phyloP scores from a whole-genome alignment of 2,329 filamentous ascomycete genomes.

The Pestalotiopsis sp. region DNA sequence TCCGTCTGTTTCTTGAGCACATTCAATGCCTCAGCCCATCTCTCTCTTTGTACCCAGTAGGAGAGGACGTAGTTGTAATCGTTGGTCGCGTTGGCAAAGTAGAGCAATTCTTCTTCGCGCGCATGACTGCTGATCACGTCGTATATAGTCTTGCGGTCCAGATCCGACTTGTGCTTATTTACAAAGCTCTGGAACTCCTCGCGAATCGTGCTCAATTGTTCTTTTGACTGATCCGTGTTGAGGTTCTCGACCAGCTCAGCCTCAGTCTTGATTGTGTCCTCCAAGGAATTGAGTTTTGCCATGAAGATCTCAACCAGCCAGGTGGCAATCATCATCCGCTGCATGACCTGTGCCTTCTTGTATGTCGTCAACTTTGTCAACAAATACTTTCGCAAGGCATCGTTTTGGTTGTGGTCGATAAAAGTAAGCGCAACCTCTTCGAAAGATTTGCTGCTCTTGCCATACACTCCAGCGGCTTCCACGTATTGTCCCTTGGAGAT shows the following conservation, averaged over 20 bases:
- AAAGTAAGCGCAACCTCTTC: slow-evolving; percentile 92
- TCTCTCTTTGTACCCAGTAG: slow-evolving; percentile 96
- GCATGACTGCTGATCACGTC: slow-evolving; percentile 96
- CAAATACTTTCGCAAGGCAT: slow-evolving; percentile 89
- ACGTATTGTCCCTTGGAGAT: slow-evolving; percentile 79
- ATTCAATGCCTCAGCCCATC: slow-evolving; percentile 83
- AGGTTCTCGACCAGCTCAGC: slow-evolving; percentile 77
- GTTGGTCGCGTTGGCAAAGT: slow-evolving; percentile 84
- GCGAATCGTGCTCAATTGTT: slow-evolving; percentile 71
- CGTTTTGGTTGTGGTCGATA: slow-evolving; percentile 87
- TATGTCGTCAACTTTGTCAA: slow-evolving; percentile 79
- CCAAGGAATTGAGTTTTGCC: slow-evolving; percentile 92
- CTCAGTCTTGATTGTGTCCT: slow-evolving; percentile 90
- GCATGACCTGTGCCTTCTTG: slow-evolving; percentile 86
- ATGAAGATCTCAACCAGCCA: slow-evolving; percentile 98
- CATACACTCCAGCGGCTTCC: slow-evolving; percentile 89
- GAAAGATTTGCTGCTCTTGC: slow-evolving; percentile 94
- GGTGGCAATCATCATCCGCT: slow-evolving; percentile 90
- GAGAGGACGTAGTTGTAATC: slow-evolving; percentile 94
- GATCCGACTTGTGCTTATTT: slow-evolving; percentile 79
- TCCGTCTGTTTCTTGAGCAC: slow-evolving; percentile 94
- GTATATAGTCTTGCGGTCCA: slow-evolving; percentile 91
- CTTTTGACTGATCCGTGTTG: slow-evolving; percentile 71
- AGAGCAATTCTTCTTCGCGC: slow-evolving; percentile 88
- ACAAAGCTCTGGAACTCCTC: slow-evolving; percentile 90